Evolutionary conservation across 345 rosid genomes (phyloP).

Genomic region (Mangifera indica): DNA sequence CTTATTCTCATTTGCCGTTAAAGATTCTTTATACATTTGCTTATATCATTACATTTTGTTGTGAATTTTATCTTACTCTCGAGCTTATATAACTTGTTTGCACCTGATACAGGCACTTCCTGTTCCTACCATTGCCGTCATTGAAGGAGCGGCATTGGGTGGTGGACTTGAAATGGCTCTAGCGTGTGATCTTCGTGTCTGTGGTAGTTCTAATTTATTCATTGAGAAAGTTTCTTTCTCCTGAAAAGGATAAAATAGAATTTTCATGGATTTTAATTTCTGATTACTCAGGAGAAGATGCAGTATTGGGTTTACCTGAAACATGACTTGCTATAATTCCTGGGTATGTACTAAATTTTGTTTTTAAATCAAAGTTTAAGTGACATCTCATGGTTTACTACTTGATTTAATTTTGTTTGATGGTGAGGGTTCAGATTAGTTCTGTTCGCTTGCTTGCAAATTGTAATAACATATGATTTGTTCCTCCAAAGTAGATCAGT

Average conservation of each 20-base stretch:
- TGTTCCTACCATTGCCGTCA: slow-evolving; percentile 82
- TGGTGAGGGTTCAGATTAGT: slow-evolving; percentile 1
- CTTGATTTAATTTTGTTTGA: slow-evolving; percentile 3
- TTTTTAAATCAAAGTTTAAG: neutral
- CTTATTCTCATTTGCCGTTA: no score
- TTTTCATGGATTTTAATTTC: neutral
- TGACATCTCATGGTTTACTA: neutral
- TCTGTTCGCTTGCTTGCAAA: neutral
- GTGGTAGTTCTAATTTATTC: slow-evolving; percentile 47
- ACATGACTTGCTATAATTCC: slow-evolving; percentile 97
- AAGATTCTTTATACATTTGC: no score
- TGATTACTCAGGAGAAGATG: slow-evolving; percentile 63
- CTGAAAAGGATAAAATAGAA: neutral
- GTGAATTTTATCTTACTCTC: neutral
- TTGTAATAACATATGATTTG: neutral
- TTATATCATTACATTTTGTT: neutral
- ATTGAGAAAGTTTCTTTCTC: neutral
- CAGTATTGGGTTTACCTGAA: slow-evolving; percentile 85
- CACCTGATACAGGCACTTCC: slow-evolving; percentile 48
- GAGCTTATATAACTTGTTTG: neutral
- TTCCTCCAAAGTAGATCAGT: neutral
- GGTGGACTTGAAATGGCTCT: slow-evolving; percentile 98
- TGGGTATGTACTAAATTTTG: slow-evolving; percentile 45
- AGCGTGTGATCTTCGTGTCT: slow-evolving; percentile 86
- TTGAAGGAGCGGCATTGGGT: slow-evolving; percentile 90